A percentile compares a stretch with the other conserved stretches of the same genome.
phyloP scores from a whole-genome alignment of 2,329 filamentous ascomycete species.

The Aspergillus ochraceus region DNA sequence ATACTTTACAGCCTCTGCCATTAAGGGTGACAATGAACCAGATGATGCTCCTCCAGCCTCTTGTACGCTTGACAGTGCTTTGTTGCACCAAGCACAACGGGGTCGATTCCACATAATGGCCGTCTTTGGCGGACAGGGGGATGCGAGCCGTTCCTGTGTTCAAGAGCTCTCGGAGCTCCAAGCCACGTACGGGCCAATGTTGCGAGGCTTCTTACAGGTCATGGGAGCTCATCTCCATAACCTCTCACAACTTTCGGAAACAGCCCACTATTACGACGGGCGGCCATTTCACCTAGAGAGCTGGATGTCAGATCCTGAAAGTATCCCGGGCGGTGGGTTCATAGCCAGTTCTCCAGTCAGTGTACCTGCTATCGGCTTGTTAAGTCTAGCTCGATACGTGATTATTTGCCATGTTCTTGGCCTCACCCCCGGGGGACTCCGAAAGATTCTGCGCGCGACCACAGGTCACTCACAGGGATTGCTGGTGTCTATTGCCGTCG shows the following conservation, averaged over 20 bases:
- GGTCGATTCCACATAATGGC: conserved; percentile 13
- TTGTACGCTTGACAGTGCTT: conserved; percentile 1
- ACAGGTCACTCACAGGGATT: conserved; percentile 44
- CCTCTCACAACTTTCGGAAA: conserved; percentile 9
- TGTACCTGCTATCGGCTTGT: conserved; percentile 40
- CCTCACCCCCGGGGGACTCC: conserved; percentile 31
- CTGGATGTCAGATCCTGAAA: conserved; percentile 25
- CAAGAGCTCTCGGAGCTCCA: conserved; percentile 18
- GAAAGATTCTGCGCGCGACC: conserved; percentile 21
- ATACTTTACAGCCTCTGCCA: conserved; percentile 14
- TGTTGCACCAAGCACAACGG: conserved; percentile 13
- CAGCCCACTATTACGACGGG: conserved; percentile 8
- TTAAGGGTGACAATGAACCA: neutral
- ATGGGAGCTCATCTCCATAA: conserved; percentile 8
- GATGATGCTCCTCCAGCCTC: neutral
- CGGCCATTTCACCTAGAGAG: conserved; percentile 9
- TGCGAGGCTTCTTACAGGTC: conserved; percentile 9
- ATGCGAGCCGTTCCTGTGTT: conserved; percentile 17
- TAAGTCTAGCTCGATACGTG: conserved; percentile 33
- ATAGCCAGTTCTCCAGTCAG: conserved; percentile 39
- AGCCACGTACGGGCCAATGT: conserved; percentile 15
- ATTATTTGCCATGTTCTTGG: conserved; percentile 30
- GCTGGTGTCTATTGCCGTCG: conserved; percentile 35
- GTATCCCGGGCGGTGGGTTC: conserved; percentile 31
- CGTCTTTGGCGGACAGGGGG: conserved; percentile 22